Conservation (phyloP, 2,329 filamentous ascomycete species). For the Nakataea oryzae region DNA sequence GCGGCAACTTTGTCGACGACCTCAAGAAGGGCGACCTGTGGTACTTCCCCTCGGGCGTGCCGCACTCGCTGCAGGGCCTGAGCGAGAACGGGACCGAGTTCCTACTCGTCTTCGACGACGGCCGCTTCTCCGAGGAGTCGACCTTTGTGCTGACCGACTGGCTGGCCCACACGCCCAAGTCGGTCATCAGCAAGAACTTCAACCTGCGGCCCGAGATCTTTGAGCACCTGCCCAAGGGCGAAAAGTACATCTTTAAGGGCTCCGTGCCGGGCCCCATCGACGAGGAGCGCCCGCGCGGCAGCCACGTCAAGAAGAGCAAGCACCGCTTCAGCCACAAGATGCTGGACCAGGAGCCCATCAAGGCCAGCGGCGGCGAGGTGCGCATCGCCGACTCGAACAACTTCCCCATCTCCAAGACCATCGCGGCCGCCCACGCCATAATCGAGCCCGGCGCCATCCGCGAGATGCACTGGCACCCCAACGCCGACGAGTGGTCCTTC, state of each 20-base stretch:
- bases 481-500: slow-evolving; percentile 72
- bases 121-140: slow-evolving; percentile 46
- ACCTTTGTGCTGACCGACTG: slow-evolving; percentile 68
- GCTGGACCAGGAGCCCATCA: slow-evolving; percentile 56
- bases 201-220: slow-evolving; percentile 62
- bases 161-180: slow-evolving; percentile 62
- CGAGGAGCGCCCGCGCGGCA: slow-evolving; percentile 51
- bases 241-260: slow-evolving; percentile 74
- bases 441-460: slow-evolving; percentile 63
- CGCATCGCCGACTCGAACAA: slow-evolving; percentile 68
- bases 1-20: slow-evolving; percentile 68
- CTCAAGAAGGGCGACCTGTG: slow-evolving; percentile 66
- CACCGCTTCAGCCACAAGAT: slow-evolving; percentile 62
- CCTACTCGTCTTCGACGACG: slow-evolving; percentile 37
- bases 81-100: slow-evolving; percentile 47
- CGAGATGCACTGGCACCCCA: slow-evolving; percentile 78
- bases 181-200: slow-evolving; percentile 66
- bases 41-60: slow-evolving; percentile 72
- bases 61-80: slow-evolving; percentile 67
- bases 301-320: slow-evolving; percentile 55
- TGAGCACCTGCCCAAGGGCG: slow-evolving; percentile 50
- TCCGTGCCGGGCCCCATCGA: slow-evolving; percentile 52
- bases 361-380: slow-evolving; percentile 58
- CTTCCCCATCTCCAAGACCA: slow-evolving; percentile 63
- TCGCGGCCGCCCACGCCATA: slow-evolving; percentile 61